Base-by-base conservation (phyloP, 1,284 basidiomycete genomes). In the Puccinia coronata region DNA sequence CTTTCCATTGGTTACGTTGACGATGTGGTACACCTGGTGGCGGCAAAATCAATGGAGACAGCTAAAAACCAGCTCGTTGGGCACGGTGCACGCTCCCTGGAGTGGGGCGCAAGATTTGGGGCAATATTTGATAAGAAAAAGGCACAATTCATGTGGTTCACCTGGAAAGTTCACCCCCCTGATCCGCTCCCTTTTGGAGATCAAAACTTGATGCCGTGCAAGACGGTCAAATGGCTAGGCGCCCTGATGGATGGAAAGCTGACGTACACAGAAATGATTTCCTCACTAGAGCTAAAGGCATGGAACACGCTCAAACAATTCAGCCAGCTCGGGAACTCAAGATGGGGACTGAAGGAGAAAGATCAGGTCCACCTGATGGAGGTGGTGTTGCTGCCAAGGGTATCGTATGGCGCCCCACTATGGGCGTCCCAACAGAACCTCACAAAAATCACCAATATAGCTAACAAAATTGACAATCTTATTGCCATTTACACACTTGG, bases 1-100 rank as follows among this genome's bases (percentile, higher is more conserved):
- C 20, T 72, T 14, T 72, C 70, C 28, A 72, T 72, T 31, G 70
- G 70, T 6, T 72, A 72, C 34, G 51, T 72, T 2, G 70, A 72
- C 25, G 49, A 72, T 23, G 47, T 72, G 25, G 51, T 55, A 18
- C 70, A 72, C 49, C 51, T 72, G 34, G 47, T 69, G 47, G 39
- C 67, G 2, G 67, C 67, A 31, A 67, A 23, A n/a, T 4, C 28
- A 5, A 12, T 20, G 6, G 67, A 31, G 2, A 28, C 2, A 3
- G 23, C 39, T 1, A 49, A 14, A n/a, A 8, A 0, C 6, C 28
- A 67, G 25, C 31, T 59, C 12, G 12, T 43, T 43, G 43, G n/a
- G 11, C 9, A 25, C 16, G 59, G 59, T 5, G 6, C 3, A 2
- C 2, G 59, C 3, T 61, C 31, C 2, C 59, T 61, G 2, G 16